Base-by-base conservation (phyloP, 306 rosid species). In the Macrotyloma uniflorum region DNA sequence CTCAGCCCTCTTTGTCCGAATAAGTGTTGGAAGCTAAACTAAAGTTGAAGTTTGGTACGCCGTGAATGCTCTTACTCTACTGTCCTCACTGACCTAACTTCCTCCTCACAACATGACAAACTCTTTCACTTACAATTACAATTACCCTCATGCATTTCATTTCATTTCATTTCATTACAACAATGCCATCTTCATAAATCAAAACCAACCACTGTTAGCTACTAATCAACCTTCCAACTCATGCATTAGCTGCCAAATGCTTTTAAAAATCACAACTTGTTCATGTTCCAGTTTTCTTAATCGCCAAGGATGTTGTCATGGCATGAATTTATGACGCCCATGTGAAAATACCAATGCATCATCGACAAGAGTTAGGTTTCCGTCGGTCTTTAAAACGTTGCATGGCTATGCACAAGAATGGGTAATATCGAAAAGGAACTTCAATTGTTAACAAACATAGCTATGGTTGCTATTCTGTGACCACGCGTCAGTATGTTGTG, bases 71-170 rank as follows among this genome's bases (percentile, higher is more conserved):
- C 59, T 70, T 20, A 23, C 58, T 54, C 68, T 40, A 1, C 57
- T 76, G 76, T 76, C 83, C 30, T 89, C 89, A 72, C 76, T 61
- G 32, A 36, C 92, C 90, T 86, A 86, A 84, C 78, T 82, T 84
- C 30, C 42, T 72, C 46, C 72, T 57, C 54, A 19, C 58, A 55
- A 73, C 63, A 64, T 28, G 78, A 66, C 59, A 75, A 53, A 40
- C 8, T 28, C 55, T 46, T 67, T 36, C 24, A 76, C 32, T 76
- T 76, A 14, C 18, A 19, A 66, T 66, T 66, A 66, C n/a, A n/a
- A n/a, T n/a, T n/a, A n/a, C n/a, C 30, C 49, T 65, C 70, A 19
- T n/a, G n/a, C n/a, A n/a, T n/a, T n/a, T n/a, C n/a, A n/a, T n/a
- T n/a, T n/a, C n/a, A n/a, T n/a, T n/a, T n/a, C n/a, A n/a, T n/a